Percentiles rank a stretch among this genome's conserved stretches.
phyloP scores from a whole-genome alignment of 163 green algal species.

The Scenedesmus sp. region DNA sequence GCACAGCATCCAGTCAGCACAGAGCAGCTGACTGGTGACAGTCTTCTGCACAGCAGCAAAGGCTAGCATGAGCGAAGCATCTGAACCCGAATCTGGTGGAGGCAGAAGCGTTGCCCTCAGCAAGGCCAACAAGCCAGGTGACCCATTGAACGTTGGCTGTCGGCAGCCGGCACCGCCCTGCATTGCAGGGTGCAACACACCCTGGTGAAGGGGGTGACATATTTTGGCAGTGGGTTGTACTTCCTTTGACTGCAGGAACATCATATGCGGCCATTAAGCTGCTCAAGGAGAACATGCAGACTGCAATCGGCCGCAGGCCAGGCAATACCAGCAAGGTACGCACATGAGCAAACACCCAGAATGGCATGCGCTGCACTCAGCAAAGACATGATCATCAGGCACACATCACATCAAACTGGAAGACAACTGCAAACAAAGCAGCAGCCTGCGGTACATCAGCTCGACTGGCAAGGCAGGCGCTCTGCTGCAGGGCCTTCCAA shows the following conservation, averaged over 20 bases:
- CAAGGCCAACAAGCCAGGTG: background rate
- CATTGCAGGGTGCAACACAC: background rate
- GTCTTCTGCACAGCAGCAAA: background rate
- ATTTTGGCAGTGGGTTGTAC: no score
- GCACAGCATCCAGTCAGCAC: background rate
- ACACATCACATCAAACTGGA: no score
- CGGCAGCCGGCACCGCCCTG: background rate
- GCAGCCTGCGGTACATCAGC: no score
- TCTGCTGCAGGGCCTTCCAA: background rate
- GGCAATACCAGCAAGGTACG: background rate
- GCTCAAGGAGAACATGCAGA: slow-evolving; percentile 36
- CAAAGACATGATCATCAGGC: no score
- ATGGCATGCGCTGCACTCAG: no score
- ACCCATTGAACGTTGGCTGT: background rate
- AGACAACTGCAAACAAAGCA: no score
- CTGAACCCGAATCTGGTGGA: background rate
- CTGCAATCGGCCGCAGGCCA: background rate
- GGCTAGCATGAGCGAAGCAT: background rate
- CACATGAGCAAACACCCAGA: no score
- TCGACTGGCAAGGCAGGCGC: no score
- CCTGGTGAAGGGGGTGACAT: no score
- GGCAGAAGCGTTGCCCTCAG: background rate
- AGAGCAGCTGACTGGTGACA: background rate
- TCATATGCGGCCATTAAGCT: slow-evolving; percentile 29
- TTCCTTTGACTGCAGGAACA: background rate